Evolutionary conservation across 257 asterid genomes (phyloP).

Genomic region (Ballota nigra): DNA sequence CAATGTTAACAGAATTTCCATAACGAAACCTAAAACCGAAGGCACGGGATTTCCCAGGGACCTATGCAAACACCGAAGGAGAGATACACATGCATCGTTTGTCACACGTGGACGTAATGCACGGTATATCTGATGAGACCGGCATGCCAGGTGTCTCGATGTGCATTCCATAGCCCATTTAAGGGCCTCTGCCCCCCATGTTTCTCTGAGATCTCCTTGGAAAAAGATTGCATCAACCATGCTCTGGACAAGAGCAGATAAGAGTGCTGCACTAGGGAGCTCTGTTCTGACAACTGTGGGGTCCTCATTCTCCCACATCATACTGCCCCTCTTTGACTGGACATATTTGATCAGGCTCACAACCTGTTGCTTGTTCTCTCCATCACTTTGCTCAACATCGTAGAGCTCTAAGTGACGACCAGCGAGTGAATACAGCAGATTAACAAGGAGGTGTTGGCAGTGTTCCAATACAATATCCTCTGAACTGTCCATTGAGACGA

Average conservation of each 20-base stretch:
- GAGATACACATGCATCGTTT: slow-evolving; percentile 92
- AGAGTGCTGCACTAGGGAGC: slow-evolving; percentile 94
- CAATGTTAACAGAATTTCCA: slow-evolving; percentile 92
- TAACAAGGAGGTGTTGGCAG: slow-evolving; percentile 96
- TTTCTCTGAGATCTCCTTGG: slow-evolving; percentile 99
- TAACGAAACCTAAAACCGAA: slow-evolving; percentile 84
- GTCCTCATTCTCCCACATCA: slow-evolving; percentile 99
- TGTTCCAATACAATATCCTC: slow-evolving; percentile 99
- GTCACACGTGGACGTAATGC: slow-evolving; percentile 90
- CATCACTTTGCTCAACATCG: slow-evolving; percentile 94
- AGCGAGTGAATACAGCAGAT: slow-evolving; percentile 92
- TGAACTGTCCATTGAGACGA: slow-evolving; percentile 99
- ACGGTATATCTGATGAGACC: slow-evolving; percentile 98
- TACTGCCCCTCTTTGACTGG: slow-evolving; percentile 94
- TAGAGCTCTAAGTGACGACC: slow-evolving; percentile 96
- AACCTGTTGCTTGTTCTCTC: slow-evolving; percentile 97
- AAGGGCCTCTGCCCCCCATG: slow-evolving; percentile 98
- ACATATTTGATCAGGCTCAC: slow-evolving; percentile 95
- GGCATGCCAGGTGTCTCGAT: slow-evolving; percentile 96
- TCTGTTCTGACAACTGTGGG: slow-evolving; percentile 85
- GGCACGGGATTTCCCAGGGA: slow-evolving; percentile 94
- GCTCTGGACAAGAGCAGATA: slow-evolving; percentile 97
- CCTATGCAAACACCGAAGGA: slow-evolving; percentile 94
- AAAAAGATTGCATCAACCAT: slow-evolving; percentile 98
- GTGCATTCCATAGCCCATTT: slow-evolving; percentile 99